Percentiles rank a stretch among this genome's conserved stretches.
These are phyloP conservation scores for Davidsoniella neocaledoniae DNA, from an alignment of 2,329 filamentous ascomycete genomes.

Conservation along the genomic window DNA sequence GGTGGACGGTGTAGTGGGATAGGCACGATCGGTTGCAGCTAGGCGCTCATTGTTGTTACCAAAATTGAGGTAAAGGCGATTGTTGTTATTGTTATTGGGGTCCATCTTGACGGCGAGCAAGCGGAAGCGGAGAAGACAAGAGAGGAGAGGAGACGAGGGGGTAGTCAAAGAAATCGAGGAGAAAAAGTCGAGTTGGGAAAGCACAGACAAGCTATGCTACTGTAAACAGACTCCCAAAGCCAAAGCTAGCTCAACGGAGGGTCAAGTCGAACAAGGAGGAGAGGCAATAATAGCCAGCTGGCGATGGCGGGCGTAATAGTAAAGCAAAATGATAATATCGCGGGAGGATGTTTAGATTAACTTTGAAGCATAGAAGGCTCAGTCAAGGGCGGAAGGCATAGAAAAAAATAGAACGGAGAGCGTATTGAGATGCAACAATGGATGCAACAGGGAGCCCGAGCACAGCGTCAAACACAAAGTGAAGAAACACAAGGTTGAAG, in stretches of 20 bases:
- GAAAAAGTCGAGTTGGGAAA: neutral
- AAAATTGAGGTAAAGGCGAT: conserved; percentile 49
- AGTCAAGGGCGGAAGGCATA: neutral
- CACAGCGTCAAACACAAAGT: neutral
- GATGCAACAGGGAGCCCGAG: neutral
- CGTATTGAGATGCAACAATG: neutral
- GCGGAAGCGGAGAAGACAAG: neutral
- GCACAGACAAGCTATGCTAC: neutral
- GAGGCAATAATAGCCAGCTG: too few species aligned
- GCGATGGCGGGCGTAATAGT: too few species aligned
- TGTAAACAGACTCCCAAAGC: neutral
- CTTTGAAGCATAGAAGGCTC: too few species aligned
- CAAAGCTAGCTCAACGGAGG: neutral
- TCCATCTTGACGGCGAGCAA: conserved; percentile 27
- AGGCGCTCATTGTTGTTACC: conserved; percentile 49
- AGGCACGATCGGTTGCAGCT: conserved; percentile 45
- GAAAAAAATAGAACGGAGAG: neutral
- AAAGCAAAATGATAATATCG: too few species aligned
- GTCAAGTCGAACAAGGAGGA: too few species aligned
- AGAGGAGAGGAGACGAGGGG: neutral
- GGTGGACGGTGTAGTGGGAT: conserved; percentile 82
- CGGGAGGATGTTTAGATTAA: too few species aligned
- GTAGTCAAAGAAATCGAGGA: neutral
- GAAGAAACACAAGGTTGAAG: neutral
- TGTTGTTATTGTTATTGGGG: conserved; percentile 39